Conservation (phyloP, 2,329 filamentous ascomycete species). For the Cadophora gregata region DNA sequence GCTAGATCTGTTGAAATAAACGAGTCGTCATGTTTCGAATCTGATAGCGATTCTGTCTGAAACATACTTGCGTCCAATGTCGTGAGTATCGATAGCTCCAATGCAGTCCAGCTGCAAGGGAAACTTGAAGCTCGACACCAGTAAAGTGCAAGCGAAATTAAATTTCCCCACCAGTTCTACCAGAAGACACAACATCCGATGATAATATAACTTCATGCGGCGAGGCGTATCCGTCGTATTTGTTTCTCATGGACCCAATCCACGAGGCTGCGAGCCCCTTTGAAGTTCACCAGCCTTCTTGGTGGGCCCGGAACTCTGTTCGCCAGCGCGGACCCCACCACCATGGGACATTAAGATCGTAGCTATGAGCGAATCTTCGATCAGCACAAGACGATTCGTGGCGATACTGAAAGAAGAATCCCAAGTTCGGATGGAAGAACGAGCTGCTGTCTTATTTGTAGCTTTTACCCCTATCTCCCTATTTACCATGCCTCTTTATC, state of each 20-base stretch:
- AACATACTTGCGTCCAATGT: background rate
- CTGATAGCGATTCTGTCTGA: background rate
- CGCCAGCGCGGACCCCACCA: background rate
- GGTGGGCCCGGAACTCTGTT: background rate
- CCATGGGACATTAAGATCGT: background rate
- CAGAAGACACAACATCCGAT: background rate
- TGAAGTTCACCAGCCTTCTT: constrained; percentile 11
- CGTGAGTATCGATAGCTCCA: background rate
- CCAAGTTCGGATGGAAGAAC: background rate
- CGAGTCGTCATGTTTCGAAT: constrained; percentile 8
- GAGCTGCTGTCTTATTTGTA: background rate
- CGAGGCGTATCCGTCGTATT: background rate
- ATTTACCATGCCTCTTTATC: constrained; percentile 3
- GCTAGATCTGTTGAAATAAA: background rate
- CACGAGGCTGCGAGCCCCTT: constrained; percentile 5
- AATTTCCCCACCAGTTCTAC: background rate
- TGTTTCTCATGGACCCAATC: background rate
- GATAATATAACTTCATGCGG: background rate
- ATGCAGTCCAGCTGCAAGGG: background rate
- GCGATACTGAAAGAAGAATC: background rate
- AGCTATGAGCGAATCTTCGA: background rate
- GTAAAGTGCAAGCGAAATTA: background rate
- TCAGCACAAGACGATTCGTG: background rate
- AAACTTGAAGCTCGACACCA: background rate
- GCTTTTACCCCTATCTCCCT: constrained; percentile 11